Conservation (phyloP, 139 green algal genomes). For the Picochlorum sp. region DNA sequence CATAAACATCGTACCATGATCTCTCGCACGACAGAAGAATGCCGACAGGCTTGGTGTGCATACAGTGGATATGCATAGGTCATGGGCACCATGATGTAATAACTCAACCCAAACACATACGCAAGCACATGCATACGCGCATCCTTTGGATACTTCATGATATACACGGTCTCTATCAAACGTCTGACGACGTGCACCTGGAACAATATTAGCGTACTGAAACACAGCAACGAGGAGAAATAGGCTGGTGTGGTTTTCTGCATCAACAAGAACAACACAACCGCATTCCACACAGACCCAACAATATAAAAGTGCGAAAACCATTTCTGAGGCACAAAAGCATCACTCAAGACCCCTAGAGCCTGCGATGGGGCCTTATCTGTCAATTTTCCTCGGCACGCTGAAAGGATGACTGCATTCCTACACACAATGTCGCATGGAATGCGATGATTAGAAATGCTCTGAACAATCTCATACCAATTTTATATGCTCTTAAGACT, state of each 20-base stretch:
- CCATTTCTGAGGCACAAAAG: conserved; percentile 56
- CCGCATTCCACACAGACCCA: conserved; percentile 26
- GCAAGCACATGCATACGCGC: conserved; percentile 71
- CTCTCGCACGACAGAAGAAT: not conserved
- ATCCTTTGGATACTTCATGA: conserved; percentile 40
- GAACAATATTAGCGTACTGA: conserved; percentile 18
- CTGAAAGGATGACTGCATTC: conserved; percentile 33
- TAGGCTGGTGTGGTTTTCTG: not conserved
- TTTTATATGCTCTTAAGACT: no score
- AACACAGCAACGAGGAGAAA: not conserved
- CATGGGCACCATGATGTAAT: conserved; percentile 58
- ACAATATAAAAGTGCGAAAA: conserved; percentile 72
- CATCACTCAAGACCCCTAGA: conserved; percentile 38
- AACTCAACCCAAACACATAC: conserved; percentile 63
- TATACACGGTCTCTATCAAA: conserved; percentile 36
- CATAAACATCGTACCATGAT: not conserved
- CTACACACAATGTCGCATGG: conserved; percentile 11
- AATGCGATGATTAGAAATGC: no score
- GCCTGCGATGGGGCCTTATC: conserved; percentile 17
- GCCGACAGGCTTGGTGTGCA: not conserved
- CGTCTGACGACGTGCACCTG: conserved; percentile 53
- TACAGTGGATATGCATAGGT: conserved; percentile 5
- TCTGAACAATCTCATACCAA: no score
- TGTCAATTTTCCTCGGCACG: conserved; percentile 50
- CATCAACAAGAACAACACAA: not conserved